Percentiles rank a stretch among this genome's conserved stretches.
Conservation (phyloP, 768 basidiomycete genomes). For the Serendipita vermifera region DNA sequence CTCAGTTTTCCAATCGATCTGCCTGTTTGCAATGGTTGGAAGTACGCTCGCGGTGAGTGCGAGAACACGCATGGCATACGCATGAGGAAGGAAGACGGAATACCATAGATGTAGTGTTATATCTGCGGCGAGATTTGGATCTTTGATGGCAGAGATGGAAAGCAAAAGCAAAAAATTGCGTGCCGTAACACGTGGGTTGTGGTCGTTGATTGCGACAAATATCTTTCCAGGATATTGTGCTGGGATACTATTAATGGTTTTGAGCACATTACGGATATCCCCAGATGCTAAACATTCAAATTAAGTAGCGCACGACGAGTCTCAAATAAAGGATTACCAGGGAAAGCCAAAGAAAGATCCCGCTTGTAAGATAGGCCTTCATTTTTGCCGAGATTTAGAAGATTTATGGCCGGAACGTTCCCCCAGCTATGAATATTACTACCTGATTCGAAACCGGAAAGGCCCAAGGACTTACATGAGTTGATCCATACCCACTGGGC, state of each 20-base stretch:
- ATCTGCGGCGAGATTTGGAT: conserved; percentile 28
- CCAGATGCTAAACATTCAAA: conserved; percentile 38
- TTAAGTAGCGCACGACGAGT: too few relatives aligned
- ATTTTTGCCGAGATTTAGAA: conserved; percentile 22
- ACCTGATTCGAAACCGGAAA: conserved; percentile 18
- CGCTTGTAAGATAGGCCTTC: conserved; percentile 10
- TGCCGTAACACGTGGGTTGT: conserved; percentile 20
- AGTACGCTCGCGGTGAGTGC: too few relatives aligned
- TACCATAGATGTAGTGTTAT: conserved; percentile 38
- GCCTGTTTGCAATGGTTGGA: too few relatives aligned
- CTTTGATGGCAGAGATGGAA: conserved; percentile 27
- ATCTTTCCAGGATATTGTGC: conserved; percentile 29
- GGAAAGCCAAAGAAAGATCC: conserved; percentile 10
- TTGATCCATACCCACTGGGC: conserved; percentile 9
- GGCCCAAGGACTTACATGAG: conserved; percentile 17
- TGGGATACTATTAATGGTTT: conserved; percentile 33
- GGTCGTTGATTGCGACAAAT: conserved; percentile 33
- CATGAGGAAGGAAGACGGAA: conserved; percentile 30
- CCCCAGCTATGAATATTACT: conserved; percentile 18
- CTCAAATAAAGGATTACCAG: conserved; percentile 1
- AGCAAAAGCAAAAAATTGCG: conserved; percentile 34
- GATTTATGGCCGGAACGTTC: conserved; percentile 26
- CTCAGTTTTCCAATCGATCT: too few relatives aligned
- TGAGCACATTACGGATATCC: conserved; percentile 34
- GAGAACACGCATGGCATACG: conserved; percentile 21